Evolutionary conservation across 495 filamentous ascomycete species (phyloP).

Genomic region (Gamarada debralockiae): DNA sequence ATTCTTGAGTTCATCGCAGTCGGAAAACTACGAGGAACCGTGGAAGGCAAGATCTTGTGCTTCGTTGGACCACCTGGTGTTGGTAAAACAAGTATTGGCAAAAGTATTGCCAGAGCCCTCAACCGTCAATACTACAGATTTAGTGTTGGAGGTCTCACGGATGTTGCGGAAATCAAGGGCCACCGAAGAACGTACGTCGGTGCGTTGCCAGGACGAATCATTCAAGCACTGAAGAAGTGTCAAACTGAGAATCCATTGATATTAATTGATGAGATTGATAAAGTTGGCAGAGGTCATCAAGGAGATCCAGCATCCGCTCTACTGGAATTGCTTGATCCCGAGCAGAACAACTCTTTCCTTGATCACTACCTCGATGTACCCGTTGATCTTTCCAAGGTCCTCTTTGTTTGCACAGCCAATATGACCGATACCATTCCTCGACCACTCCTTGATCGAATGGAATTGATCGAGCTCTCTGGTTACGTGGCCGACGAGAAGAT

Average conservation of each 20-base stretch:
- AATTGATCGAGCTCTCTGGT: constrained; percentile 93
- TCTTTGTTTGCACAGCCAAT: constrained; percentile 99
- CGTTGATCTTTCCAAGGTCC: constrained; percentile 94
- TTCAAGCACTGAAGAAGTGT: constrained; percentile 98
- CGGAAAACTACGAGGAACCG: constrained; percentile 92
- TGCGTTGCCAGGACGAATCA: constrained; percentile 91
- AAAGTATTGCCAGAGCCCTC: constrained; percentile 91
- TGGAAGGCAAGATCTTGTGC: constrained; percentile 98
- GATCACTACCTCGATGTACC: constrained; percentile 99
- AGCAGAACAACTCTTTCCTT: constrained; percentile 95
- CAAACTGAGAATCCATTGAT: constrained; percentile 98
- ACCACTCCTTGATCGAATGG: constrained; percentile 95
- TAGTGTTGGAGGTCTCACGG: constrained; percentile 92
- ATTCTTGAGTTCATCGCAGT: constrained; percentile 99
- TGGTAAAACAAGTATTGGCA: constrained; percentile 98
- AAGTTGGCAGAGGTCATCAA: constrained; percentile 93
- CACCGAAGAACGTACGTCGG: constrained; percentile 96
- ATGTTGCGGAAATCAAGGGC: constrained; percentile 99
- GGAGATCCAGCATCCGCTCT: constrained; percentile 95
- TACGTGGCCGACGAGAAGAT: constrained; percentile 99
- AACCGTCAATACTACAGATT: constrained; percentile 97
- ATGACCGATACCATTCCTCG: constrained; percentile 98
- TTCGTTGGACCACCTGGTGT: constrained; percentile 94
- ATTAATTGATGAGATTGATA: constrained; percentile 96
- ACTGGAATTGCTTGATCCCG: constrained; percentile 91